Conservation (phyloP, 2,329 filamentous ascomycete genomes). For the Ceratocystis cacaofunesta region DNA sequence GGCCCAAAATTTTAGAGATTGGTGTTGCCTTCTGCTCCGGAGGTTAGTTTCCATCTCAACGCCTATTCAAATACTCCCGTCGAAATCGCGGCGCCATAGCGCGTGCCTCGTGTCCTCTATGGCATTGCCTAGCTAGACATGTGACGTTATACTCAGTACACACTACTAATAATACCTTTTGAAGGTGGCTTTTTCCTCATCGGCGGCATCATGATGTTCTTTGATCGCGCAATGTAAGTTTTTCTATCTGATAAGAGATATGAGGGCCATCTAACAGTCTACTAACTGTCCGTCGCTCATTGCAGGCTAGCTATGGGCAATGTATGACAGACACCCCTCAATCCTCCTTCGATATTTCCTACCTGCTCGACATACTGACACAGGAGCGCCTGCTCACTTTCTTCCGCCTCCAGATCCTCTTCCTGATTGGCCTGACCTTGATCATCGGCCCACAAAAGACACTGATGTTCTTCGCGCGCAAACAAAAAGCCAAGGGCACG, state of each 20-base stretch:
- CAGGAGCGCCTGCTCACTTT: constrained; percentile 14
- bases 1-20: constrained; percentile 50
- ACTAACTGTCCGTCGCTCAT: neutral
- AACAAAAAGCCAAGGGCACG: constrained; percentile 84
- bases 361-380: constrained; percentile 11
- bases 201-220: constrained; percentile 90
- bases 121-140: neutral
- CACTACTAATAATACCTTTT: neutral
- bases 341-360: constrained; percentile 11
- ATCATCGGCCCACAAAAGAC: constrained; percentile 92
- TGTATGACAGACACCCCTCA: constrained; percentile 33
- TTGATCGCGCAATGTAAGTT: constrained; percentile 83
- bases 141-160: neutral
- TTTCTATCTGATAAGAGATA: neutral
- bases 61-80: neutral
- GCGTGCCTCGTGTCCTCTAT: neutral
- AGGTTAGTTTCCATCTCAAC: constrained; percentile 44
- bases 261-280: neutral
- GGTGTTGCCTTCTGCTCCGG: constrained; percentile 96
- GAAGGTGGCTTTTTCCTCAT: constrained; percentile 87
- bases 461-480: constrained; percentile 81
- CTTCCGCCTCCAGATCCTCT: constrained; percentile 58
- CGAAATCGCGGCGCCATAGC: neutral
- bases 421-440: constrained; percentile 88
- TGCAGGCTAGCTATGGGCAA: constrained; percentile 92